Percentiles rank a stretch among this genome's conserved stretches.
phyloP scores from a whole-genome alignment of 108 stramenopile species.

The Cyclostephanos tholiformis region DNA sequence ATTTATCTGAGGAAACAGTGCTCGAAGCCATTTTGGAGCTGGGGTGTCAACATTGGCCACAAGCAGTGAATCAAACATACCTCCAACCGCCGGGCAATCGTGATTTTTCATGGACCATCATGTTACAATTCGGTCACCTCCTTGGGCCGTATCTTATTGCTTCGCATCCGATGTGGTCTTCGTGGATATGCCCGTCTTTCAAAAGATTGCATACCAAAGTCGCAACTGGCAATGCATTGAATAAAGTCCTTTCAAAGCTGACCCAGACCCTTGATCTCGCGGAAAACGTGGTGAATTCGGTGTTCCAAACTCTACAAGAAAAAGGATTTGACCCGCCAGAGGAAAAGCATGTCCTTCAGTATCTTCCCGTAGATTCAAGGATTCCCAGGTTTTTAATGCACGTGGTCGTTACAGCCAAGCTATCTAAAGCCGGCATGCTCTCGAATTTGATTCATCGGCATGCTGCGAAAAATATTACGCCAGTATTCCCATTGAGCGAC shows the following conservation, averaged over 20 bases:
- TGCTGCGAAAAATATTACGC: not conserved
- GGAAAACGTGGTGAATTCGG: conserved; percentile 49
- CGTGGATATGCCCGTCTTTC: conserved; percentile 55
- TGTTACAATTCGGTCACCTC: conserved; percentile 68
- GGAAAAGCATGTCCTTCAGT: conserved; percentile 60
- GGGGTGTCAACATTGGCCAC: conserved; percentile 51
- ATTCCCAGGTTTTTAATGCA: conserved; percentile 56
- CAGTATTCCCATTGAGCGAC: conserved; percentile 16
- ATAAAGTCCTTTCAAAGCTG: conserved; percentile 37
- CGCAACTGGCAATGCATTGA: conserved; percentile 6
- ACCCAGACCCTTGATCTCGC: conserved; percentile 55
- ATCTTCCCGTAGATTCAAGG: conserved; percentile 29
- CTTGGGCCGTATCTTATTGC: conserved; percentile 60
- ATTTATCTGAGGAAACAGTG: conserved; percentile 39
- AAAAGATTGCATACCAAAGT: conserved; percentile 3
- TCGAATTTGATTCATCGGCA: not conserved
- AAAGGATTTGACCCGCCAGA: conserved; percentile 65
- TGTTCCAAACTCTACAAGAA: conserved; percentile 34
- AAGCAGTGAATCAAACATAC: not conserved
- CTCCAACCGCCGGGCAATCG: conserved; percentile 29
- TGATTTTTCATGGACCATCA: conserved; percentile 54
- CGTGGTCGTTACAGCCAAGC: conserved; percentile 50
- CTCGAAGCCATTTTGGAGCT: conserved; percentile 51
- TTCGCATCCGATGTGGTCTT: conserved; percentile 58
- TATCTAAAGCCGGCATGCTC: not conserved